These are phyloP conservation scores for Aspergillus ellipticus DNA, from an alignment of 495 filamentous ascomycete genomes.

Conservation along the genomic window DNA sequence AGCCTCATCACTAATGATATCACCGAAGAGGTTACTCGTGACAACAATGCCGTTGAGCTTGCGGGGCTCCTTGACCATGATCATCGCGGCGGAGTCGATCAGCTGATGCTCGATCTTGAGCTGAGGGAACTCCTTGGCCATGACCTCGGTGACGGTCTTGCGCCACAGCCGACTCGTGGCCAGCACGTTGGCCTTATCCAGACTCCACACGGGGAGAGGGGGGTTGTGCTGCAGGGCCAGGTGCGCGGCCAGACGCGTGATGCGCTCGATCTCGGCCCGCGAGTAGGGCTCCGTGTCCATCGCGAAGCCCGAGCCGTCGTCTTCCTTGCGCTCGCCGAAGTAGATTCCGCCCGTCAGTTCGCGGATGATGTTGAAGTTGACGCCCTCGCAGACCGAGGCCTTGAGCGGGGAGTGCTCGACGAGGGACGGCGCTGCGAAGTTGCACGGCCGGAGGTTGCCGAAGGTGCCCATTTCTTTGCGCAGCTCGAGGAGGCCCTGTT, in stretches of 20 bases:
- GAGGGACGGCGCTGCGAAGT: slow-evolving; percentile 87
- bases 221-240: slow-evolving; percentile 78
- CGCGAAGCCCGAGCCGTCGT: slow-evolving; percentile 69
- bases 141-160: slow-evolving; percentile 72
- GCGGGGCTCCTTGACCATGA: slow-evolving; percentile 93
- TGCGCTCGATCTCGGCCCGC: slow-evolving; percentile 81
- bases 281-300: slow-evolving; percentile 90
- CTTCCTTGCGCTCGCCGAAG: slow-evolving; percentile 90
- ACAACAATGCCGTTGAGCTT: slow-evolving; percentile 90
- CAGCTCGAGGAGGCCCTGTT: slow-evolving; percentile 89
- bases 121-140: slow-evolving; percentile 84
- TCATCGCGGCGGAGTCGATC: slow-evolving; percentile 94
- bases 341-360: slow-evolving; percentile 96
- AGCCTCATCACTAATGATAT: slow-evolving; percentile 96
- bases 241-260: slow-evolving; percentile 77
- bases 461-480: slow-evolving; percentile 94
- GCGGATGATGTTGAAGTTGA: slow-evolving; percentile 91
- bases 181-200: slow-evolving; percentile 98
- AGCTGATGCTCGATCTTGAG: slow-evolving; percentile 83
- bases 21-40: slow-evolving; percentile 92
- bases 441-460: slow-evolving; percentile 96
- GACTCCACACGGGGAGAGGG: slow-evolving; percentile 75
- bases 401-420: slow-evolving; percentile 87
- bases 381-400: slow-evolving; percentile 77
- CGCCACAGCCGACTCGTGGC: slow-evolving; percentile 89